phyloP scores from a whole-genome alignment of 2,329 filamentous ascomycete species.

The Penicillium glabrum region DNA sequence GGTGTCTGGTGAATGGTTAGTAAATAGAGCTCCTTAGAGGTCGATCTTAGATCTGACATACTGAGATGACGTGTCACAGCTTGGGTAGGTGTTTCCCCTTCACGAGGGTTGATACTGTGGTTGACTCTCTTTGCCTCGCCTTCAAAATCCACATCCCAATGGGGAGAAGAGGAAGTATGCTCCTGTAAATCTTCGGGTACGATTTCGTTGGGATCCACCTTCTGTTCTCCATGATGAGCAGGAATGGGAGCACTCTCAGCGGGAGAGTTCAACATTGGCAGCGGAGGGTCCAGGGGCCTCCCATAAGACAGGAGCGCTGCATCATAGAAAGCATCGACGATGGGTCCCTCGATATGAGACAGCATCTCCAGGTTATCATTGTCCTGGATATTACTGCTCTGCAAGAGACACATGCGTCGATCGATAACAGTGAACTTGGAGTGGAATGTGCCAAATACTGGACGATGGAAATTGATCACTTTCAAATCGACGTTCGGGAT shows the following conservation, averaged over 20 bases:
- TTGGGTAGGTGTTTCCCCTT: slow-evolving; percentile 55
- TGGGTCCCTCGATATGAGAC: slow-evolving; percentile 71
- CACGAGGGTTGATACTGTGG: slow-evolving; percentile 51
- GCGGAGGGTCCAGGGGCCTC: slow-evolving; percentile 58
- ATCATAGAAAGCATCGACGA: slow-evolving; percentile 75
- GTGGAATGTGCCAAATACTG: slow-evolving; percentile 73
- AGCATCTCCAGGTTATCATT: slow-evolving; percentile 84
- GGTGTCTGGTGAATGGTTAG: slow-evolving; percentile 42
- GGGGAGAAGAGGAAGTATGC: slow-evolving; percentile 59
- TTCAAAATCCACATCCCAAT: slow-evolving; percentile 64
- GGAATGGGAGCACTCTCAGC: slow-evolving; percentile 38
- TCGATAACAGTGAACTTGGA: slow-evolving; percentile 78
- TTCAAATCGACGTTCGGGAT: slow-evolving; percentile 71
- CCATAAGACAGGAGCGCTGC: slow-evolving; percentile 72
- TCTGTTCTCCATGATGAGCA: slow-evolving; percentile 15
- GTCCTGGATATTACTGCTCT: slow-evolving; percentile 75
- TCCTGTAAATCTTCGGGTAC: slow-evolving; percentile 45
- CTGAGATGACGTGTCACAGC: slow-evolving; percentile 66
- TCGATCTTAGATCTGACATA: slow-evolving; percentile 14
- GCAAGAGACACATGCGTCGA: slow-evolving; percentile 66
- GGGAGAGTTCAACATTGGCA: slow-evolving; percentile 57
- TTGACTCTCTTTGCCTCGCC: slow-evolving; percentile 65
- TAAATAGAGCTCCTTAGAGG: neutral
- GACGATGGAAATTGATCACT: slow-evolving; percentile 70
- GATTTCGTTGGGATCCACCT: slow-evolving; percentile 7